phyloP scores from a whole-genome alignment of 1,284 basidiomycete species.

The Inonotus obliquus region DNA sequence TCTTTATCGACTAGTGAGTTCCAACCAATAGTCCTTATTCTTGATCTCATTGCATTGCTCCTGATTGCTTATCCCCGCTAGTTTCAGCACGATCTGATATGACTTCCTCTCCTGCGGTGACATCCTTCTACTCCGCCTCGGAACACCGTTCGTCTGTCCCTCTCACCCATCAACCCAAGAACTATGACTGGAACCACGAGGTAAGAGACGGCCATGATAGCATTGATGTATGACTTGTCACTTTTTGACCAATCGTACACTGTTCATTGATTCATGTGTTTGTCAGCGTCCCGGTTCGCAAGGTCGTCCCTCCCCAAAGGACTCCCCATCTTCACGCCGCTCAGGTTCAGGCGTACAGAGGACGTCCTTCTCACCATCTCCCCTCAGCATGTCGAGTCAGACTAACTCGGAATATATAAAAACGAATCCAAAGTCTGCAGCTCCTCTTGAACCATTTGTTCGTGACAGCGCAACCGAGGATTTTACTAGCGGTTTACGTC shows the following conservation, averaged over 20 bases:
- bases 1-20: constrained; percentile 17
- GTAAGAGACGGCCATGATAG: constrained; percentile 10
- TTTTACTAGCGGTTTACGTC: constrained; percentile 13
- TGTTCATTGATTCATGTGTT: constrained; percentile 9
- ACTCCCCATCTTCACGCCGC: constrained; percentile 6
- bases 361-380: constrained; percentile 14
- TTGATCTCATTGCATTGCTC: constrained; percentile 25
- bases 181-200: constrained; percentile 35
- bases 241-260: not conserved
- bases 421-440: constrained; percentile 19
- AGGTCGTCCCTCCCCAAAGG: constrained; percentile 14
- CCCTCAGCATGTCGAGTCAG: constrained; percentile 14
- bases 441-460: constrained; percentile 31
- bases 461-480: constrained; percentile 31
- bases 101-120: constrained; percentile 39
- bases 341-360: constrained; percentile 13
- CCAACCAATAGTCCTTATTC: not conserved
- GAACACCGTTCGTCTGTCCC: constrained; percentile 39
- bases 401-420: constrained; percentile 17
- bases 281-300: constrained; percentile 13
- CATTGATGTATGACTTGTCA: constrained; percentile 12
- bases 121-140: constrained; percentile 35
- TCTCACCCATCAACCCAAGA: constrained; percentile 35
- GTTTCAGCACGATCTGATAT: constrained; percentile 58
- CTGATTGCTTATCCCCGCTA: constrained; percentile 25